Percentiles rank a stretch among this genome's conserved stretches.
phyloP scores from a whole-genome alignment of 2,329 filamentous ascomycete species.

The Coniella vitis region DNA sequence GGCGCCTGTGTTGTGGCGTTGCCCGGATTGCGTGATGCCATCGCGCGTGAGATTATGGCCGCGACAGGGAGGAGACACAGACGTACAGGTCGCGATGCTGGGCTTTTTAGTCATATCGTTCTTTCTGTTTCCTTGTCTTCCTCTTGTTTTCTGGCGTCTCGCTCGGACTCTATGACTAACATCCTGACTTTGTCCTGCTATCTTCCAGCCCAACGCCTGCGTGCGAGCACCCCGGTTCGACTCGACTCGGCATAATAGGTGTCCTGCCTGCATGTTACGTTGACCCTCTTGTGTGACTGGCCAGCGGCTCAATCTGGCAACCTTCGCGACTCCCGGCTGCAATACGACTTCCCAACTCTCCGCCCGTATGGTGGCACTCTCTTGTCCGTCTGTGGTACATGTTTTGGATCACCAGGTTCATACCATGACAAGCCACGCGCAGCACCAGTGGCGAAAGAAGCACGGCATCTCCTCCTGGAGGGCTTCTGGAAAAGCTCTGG shows the following conservation, averaged over 20 bases:
- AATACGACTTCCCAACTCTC: no score
- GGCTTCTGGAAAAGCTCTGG: conserved; percentile 14
- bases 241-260: neutral
- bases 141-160: neutral
- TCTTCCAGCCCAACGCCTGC: neutral
- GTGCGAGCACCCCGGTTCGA: neutral
- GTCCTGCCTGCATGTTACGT: no score
- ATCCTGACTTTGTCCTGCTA: neutral
- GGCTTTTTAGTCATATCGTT: neutral
- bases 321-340: no score
- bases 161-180: neutral
- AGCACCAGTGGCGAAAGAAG: conserved; percentile 16
- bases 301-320: neutral
- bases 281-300: neutral
- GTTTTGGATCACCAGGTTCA: neutral
- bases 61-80: conserved; percentile 3
- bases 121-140: neutral
- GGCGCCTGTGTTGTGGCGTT: conserved; percentile 1
- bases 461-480: neutral
- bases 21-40: conserved; percentile 6
- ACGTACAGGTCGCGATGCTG: neutral
- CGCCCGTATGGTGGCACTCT: neutral
- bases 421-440: neutral
- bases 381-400: neutral
- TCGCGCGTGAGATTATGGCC: conserved; percentile 1